phyloP scores from a whole-genome alignment of 306 rosid genomes.

The Corylus americana region DNA sequence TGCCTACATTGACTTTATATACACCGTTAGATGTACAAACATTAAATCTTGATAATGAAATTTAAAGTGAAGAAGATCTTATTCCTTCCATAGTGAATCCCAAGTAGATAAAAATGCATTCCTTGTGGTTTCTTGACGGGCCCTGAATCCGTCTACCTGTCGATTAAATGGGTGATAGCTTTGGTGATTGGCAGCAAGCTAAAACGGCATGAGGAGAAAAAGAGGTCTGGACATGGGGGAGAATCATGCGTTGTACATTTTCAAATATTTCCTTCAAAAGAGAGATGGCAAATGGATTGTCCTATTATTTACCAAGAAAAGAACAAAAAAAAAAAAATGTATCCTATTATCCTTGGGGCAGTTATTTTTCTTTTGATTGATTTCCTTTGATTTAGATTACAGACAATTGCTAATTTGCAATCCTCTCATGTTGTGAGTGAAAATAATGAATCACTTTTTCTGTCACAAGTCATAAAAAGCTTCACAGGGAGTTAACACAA shows the following conservation, averaged over 20 bases:
- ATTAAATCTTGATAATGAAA: too few relatives aligned
- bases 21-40: too few relatives aligned
- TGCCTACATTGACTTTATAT: too few relatives aligned
- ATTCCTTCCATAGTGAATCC: background rate
- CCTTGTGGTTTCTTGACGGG: background rate
- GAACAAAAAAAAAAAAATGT: background rate
- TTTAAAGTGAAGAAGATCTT: too few relatives aligned
- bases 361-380: slow-evolving; percentile 18
- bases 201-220: slow-evolving; percentile 68
- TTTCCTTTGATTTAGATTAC: slow-evolving; percentile 40
- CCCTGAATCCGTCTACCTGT: background rate
- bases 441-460: too few relatives aligned
- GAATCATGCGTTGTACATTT: slow-evolving; percentile 55
- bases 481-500: background rate
- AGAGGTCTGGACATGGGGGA: slow-evolving; percentile 44
- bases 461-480: background rate
- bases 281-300: too few relatives aligned
- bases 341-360: slow-evolving; percentile 35
- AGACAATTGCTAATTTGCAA: slow-evolving; percentile 55
- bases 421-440: slow-evolving; percentile 39
- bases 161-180: background rate
- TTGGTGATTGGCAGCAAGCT: slow-evolving; percentile 50
- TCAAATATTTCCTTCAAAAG: slow-evolving; percentile 31
- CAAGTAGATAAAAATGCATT: background rate
- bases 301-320: background rate